Conservation (phyloP, 169 alveolate species). For the Babesia caballi region DNA sequence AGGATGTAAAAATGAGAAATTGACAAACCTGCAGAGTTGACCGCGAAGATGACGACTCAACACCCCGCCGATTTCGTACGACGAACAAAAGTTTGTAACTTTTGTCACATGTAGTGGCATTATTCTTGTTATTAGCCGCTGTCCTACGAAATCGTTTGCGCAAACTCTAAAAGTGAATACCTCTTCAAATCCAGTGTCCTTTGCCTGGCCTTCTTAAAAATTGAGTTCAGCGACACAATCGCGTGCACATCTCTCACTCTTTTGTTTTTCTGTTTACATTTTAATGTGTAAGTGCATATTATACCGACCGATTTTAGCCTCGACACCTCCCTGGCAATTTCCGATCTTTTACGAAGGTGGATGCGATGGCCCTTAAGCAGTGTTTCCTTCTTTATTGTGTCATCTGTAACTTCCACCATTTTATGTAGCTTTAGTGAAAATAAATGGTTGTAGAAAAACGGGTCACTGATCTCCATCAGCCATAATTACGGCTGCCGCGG, state of each 20-base stretch:
- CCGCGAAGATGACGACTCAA: constrained; percentile 18
- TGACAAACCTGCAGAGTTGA: constrained; percentile 27
- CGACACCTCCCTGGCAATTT: constrained; percentile 47
- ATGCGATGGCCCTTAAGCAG: constrained; percentile 52
- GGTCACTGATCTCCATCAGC: no score
- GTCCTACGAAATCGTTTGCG: neutral
- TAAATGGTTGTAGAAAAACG: no score
- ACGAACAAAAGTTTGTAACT: constrained; percentile 38
- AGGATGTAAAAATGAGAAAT: neutral
- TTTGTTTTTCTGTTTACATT: neutral
- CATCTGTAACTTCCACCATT: constrained; percentile 36
- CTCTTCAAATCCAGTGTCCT: constrained; percentile 34
- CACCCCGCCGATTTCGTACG: constrained; percentile 43
- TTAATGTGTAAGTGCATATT: neutral
- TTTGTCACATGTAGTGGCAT: neutral
- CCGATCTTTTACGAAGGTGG: constrained; percentile 27
- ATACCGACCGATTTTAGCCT: constrained; percentile 42
- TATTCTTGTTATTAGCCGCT: constrained; percentile 26
- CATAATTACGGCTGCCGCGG: no score
- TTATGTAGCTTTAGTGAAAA: no score
- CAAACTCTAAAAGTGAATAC: neutral
- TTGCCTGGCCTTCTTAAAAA: constrained; percentile 21
- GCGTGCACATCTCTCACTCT: constrained; percentile 18
- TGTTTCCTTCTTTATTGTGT: constrained; percentile 33
- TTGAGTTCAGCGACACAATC: constrained; percentile 37